These are phyloP conservation scores for Aspergillus sp. DNA, from an alignment of 2,329 filamentous ascomycete species.

Conservation along the genomic window DNA sequence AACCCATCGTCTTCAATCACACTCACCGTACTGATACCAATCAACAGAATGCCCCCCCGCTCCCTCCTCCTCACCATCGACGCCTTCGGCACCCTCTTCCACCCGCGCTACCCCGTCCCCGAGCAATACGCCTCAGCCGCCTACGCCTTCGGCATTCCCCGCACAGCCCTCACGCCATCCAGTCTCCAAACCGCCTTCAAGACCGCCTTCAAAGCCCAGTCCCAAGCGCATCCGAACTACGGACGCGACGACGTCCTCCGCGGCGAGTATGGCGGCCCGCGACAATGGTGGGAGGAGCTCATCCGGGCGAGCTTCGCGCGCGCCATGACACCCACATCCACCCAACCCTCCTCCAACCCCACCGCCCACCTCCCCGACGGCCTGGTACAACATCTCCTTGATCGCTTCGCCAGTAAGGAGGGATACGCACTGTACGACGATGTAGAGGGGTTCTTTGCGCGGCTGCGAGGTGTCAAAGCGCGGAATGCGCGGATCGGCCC, in stretches of 20 bases:
- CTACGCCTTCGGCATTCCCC: slow-evolving; percentile 34
- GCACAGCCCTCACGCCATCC: slow-evolving; percentile 23
- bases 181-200: slow-evolving; percentile 37
- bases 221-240: slow-evolving; percentile 41
- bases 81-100: slow-evolving; percentile 46
- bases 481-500: slow-evolving; percentile 5
- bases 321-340: slow-evolving; percentile 15
- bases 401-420: slow-evolving; percentile 39
- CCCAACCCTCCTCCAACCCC: slow-evolving; percentile 1
- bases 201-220: slow-evolving; percentile 32
- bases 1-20: background rate
- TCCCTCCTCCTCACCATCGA: slow-evolving; percentile 46
- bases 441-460: slow-evolving; percentile 36
- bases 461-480: slow-evolving; percentile 22
- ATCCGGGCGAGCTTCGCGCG: slow-evolving; percentile 38
- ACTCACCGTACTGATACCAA: background rate
- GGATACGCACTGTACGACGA: slow-evolving; percentile 44
- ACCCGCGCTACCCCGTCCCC: slow-evolving; percentile 39
- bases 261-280: slow-evolving; percentile 37
- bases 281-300: slow-evolving; percentile 46
- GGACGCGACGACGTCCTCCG: slow-evolving; percentile 39
- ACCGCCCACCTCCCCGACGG: slow-evolving; percentile 35
- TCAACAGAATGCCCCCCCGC: slow-evolving; percentile 5
- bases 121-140: slow-evolving; percentile 42
- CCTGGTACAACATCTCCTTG: slow-evolving; percentile 34